phyloP scores from a whole-genome alignment of 768 basidiomycete genomes.

The Fomitopsis serialis region DNA sequence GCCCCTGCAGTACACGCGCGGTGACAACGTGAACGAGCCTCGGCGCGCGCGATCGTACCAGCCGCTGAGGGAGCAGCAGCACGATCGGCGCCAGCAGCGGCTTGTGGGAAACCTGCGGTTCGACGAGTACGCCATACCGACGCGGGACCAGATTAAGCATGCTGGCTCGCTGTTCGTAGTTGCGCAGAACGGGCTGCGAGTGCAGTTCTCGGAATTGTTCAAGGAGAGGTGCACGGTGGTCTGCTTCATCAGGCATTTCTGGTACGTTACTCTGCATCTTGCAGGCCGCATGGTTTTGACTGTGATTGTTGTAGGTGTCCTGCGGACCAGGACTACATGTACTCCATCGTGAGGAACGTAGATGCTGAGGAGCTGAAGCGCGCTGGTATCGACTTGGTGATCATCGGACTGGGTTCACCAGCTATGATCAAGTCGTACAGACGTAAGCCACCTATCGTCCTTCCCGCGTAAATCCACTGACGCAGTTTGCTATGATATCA shows the following conservation, averaged over 20 bases:
- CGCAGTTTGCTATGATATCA: constrained; percentile 13
- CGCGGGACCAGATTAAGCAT: constrained; percentile 46
- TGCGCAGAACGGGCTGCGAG: constrained; percentile 58
- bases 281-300: background rate
- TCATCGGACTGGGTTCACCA: constrained; percentile 76
- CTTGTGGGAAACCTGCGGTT: constrained; percentile 16
- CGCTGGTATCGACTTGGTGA: constrained; percentile 53
- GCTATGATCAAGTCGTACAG: constrained; percentile 74
- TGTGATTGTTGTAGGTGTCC: constrained; percentile 50
- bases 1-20: constrained; percentile 1
- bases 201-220: constrained; percentile 68
- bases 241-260: constrained; percentile 86
- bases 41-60: background rate
- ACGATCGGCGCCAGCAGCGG: background rate
- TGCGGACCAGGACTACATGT: constrained; percentile 83
- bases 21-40: too few species aligned
- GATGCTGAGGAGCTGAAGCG: constrained; percentile 40
- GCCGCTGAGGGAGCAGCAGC: background rate
- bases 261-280: constrained; percentile 31
- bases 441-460: constrained; percentile 31
- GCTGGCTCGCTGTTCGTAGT: constrained; percentile 63
- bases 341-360: constrained; percentile 50
- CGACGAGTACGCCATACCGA: constrained; percentile 47
- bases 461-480: background rate
- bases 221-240: constrained; percentile 56